A percentile compares a stretch with the other conserved stretches of the same genome.
Conservation (phyloP, 768 basidiomycete genomes). For the Leccinum disarticulatum region DNA sequence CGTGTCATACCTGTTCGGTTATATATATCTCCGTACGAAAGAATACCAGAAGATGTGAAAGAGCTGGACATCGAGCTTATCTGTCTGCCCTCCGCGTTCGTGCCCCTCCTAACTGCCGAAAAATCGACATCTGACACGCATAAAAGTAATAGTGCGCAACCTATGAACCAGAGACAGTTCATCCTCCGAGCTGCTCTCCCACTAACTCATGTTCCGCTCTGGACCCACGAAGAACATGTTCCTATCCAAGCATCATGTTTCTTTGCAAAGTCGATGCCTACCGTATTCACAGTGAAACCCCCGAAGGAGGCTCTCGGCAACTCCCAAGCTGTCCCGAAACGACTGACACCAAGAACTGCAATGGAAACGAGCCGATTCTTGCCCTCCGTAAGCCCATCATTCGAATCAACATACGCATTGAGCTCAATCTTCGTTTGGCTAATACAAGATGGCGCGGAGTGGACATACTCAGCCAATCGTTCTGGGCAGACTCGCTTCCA, state of each 20-base stretch:
- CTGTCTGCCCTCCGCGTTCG: slow-evolving; percentile 20
- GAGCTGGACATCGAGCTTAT: slow-evolving; percentile 41
- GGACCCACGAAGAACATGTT: slow-evolving; percentile 37
- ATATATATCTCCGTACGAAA: slow-evolving; percentile 33
- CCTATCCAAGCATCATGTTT: slow-evolving; percentile 60
- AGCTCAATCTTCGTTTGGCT: slow-evolving; percentile 3
- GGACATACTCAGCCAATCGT: slow-evolving; percentile 52
- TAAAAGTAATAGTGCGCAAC: neutral
- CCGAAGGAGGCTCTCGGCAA: slow-evolving; percentile 40
- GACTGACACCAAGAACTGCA: slow-evolving; percentile 2
- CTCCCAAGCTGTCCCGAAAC: neutral
- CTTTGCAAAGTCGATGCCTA: slow-evolving; percentile 53
- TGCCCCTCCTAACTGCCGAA: neutral
- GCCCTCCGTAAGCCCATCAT: slow-evolving; percentile 54
- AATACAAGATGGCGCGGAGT: slow-evolving; percentile 85
- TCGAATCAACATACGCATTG: neutral
- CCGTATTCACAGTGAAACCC: slow-evolving; percentile 56
- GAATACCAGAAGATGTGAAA: slow-evolving; percentile 35
- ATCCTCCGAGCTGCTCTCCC: slow-evolving; percentile 41
- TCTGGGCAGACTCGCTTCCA: slow-evolving; percentile 67
- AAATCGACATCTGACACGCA: neutral
- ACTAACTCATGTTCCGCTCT: slow-evolving; percentile 44
- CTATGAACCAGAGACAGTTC: neutral
- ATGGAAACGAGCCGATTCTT: slow-evolving; percentile 49
- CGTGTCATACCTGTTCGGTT: slow-evolving; percentile 57